These are phyloP conservation scores for Zalerion maritima DNA, from an alignment of 495 filamentous ascomycete genomes.

Conservation along the genomic window DNA sequence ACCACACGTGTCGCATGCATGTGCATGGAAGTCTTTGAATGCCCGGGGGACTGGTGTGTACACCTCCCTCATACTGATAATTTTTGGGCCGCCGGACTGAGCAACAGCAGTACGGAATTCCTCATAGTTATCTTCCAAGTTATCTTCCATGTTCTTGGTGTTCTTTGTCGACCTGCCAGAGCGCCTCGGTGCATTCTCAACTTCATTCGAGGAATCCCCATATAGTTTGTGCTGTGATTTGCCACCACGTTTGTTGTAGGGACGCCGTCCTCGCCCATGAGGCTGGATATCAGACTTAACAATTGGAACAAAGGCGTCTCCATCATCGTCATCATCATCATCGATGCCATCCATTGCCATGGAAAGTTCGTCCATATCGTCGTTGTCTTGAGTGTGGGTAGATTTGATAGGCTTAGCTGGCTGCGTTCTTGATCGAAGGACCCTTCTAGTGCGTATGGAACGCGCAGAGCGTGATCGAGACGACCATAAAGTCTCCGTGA, in stretches of 20 bases:
- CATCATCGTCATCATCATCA: conserved; percentile 17
- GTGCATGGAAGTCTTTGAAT: conserved; percentile 57
- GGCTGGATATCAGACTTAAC: conserved; percentile 25
- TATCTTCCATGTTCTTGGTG: conserved; percentile 48
- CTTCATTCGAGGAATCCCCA: conserved; percentile 27
- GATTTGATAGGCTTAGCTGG: too few species aligned
- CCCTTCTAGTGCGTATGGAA: too few species aligned
- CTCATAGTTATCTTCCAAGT: too few species aligned
- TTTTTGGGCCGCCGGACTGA: conserved; percentile 31
- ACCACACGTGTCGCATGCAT: conserved; percentile 59
- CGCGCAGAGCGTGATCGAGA: too few species aligned
- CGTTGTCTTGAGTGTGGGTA: too few species aligned
- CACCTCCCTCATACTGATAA: conserved; percentile 49
- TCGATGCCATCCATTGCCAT: conserved; percentile 4
- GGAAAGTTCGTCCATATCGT: conserved; percentile 4
- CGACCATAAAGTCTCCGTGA: too few species aligned
- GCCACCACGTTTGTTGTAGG: neutral
- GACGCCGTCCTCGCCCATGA: conserved; percentile 4
- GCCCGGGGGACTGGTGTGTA: conserved; percentile 39
- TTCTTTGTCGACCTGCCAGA: conserved; percentile 34
- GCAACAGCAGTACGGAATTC: too few species aligned
- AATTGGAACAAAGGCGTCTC: conserved; percentile 17
- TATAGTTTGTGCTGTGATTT: conserved; percentile 6
- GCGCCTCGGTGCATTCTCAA: conserved; percentile 32
- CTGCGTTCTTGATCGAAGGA: too few species aligned